Base-by-base conservation (phyloP, 495 filamentous ascomycete species). In the Xylaria intraflava region DNA sequence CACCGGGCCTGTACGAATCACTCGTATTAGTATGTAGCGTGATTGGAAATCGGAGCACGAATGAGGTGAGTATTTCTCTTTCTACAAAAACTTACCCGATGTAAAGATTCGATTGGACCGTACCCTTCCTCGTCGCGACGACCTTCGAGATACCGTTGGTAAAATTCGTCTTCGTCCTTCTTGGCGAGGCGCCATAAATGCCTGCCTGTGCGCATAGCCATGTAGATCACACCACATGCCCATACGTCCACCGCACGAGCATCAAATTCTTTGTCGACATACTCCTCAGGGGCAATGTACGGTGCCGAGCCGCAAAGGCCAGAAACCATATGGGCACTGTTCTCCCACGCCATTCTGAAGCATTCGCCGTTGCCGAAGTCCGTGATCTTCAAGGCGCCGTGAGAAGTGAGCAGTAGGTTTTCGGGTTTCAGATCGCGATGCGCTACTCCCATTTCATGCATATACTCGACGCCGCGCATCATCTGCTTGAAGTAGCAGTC, bases 401-500 rank as follows among this genome's bases (percentile, higher is more conserved):
- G 88, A 2, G 87, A 91, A 17, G 94, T 99, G 24, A 99, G 76
- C 0, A 99, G 83, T 16, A 99, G 78, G 60, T 99, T 98, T 70
- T 99, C 93, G 23, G 93, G 93, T 71, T 99, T 99, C 27, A 99
- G 72, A 63, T 99, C 93, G 58, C 93, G 88, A 68, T 99, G 93
- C 8, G 93, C 92, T 33, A 99, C 93, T 20, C 93, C 93, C 93
- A 99, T 99, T 64, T 97, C 93, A 69, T 99, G 93, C 82, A 99
- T 89, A 69, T 99, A 99, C 68, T 97, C 91, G 39, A 99, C 94
- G 27, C 94, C 93, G 45, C 94, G 90, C 94, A 99, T 97, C 61
- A 99, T 81, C 69, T 99, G 93, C 74, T 97, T 95, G 79, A 99
- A 99, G 68, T 90, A 95, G 72, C 93, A 99, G 70, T 99, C 93